Percentiles rank a stretch among this genome's conserved stretches.
These are phyloP conservation scores for Sinapis alba DNA, from an alignment of 441 rosid genomes.

Conservation along the genomic window DNA sequence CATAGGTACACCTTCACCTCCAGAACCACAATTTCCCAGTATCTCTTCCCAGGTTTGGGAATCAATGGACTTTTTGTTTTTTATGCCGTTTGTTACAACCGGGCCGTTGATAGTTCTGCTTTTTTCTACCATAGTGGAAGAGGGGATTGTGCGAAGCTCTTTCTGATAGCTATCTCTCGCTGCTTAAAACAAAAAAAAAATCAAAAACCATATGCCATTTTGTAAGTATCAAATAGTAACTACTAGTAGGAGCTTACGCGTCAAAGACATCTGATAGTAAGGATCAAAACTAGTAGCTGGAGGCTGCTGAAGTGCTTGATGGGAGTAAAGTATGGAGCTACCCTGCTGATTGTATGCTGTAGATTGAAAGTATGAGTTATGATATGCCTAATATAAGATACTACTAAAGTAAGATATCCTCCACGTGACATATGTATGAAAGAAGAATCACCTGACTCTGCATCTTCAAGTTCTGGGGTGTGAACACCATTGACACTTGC, in stretches of 20 bases:
- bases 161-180: slow-evolving; percentile 54
- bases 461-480: slow-evolving; percentile 80
- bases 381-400: slow-evolving; percentile 29
- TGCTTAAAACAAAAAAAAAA: slow-evolving; percentile 5
- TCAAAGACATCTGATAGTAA: slow-evolving; percentile 48
- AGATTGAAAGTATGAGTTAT: slow-evolving; percentile 22
- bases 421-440: slow-evolving; percentile 20
- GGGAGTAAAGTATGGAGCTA: slow-evolving; percentile 50
- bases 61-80: slow-evolving; percentile 52
- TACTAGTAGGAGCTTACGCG: slow-evolving; percentile 44
- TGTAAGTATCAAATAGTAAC: not conserved
- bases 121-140: slow-evolving; percentile 48
- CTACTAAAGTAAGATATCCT: slow-evolving; percentile 16
- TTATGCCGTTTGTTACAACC: slow-evolving; percentile 50
- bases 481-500: slow-evolving; percentile 66
- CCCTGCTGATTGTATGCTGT: slow-evolving; percentile 72
- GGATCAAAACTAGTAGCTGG: slow-evolving; percentile 45
- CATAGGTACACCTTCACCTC: slow-evolving; percentile 47
- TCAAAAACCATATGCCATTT: not conserved
- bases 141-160: slow-evolving; percentile 47
- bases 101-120: slow-evolving; percentile 40
- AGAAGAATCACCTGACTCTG: slow-evolving; percentile 71
- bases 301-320: slow-evolving; percentile 53
- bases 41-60: slow-evolving; percentile 69
- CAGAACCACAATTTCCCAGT: slow-evolving; percentile 48